Base-by-base conservation (phyloP, 192 early-diverging fungal genomes). In the Backusella liffmaniae region DNA sequence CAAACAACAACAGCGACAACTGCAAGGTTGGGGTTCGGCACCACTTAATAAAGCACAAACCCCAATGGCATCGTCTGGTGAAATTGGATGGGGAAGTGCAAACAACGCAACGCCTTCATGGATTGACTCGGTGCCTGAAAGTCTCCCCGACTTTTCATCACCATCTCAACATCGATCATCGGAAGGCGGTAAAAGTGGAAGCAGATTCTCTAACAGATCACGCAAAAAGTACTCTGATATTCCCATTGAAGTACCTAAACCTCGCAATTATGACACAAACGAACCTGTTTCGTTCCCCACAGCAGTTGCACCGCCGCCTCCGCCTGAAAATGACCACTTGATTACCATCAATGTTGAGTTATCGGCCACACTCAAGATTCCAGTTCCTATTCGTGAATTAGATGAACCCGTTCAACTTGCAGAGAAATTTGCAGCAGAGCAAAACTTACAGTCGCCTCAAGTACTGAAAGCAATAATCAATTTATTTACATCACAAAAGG, bases 171-270 rank as follows among this genome's bases (percentile, higher is more conserved):
- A 15, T n/a, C 35, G 9, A 23, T 4, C 35, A 66, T 10, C 15
- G 2, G 15, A 67, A 18, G 34, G 34, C 21, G 23, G 18, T 41
- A 36, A 36, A 41, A 13, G 35, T 3, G n/a, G 36, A 69, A 10
- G 35, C 35, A 67, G 70, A 71, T 71, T 71, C 29, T 44, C 70
- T 16, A 71, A 49, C 16, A 36, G 13, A 26, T 49, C 70, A 15
- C 41, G 29, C 9, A 36, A 71, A 30, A 71, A 46, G 42, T 71
- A 71, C 18, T 71, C 70, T 18, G 70, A 71, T 1, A 37, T 44
- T 5, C 70, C 70, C 3, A 44, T 71, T 1, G 70, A 71, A 13
- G 70, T 71, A 30, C 70, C 70, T 8, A 71, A 71, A 16, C 70
- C 70, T 16, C 26, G n/a, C 21, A 71, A 71, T 32, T 71, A 71